Evolutionary conservation across 2,329 filamentous ascomycete genomes (phyloP), one percentile per base, ranked within the genome.

Genomic region (Trichoderma citrinoviride): DNA sequence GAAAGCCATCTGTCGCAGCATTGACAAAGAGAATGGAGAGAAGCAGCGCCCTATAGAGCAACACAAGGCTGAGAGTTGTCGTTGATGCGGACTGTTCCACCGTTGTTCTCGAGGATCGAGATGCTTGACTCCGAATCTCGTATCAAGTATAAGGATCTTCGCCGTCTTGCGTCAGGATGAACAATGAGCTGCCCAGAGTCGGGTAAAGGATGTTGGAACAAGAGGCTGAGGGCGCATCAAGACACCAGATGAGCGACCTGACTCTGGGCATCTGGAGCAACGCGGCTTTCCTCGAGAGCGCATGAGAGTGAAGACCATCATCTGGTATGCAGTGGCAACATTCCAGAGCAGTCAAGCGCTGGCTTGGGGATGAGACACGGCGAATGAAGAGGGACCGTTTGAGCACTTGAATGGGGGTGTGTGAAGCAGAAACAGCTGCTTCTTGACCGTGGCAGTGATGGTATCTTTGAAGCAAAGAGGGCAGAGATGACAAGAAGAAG

Each of bases 241-340:
- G 58, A 58, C 44, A 40, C n/a, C 37, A 27, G 27, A 27, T 12
- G 61, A 33, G 40, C 21, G 29, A 46, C 44, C n/a, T 8, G 23
- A 27, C 14, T 37, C n/a, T 23, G 21, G 52, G 3, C 41, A 21
- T n/a, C 43, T 25, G n/a, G 23, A 29, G 56, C 41, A 37, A 65
- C 56, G 64, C 56, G 21, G 50, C n/a, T 46, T 23, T 49, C 41
- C 55, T 54, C 37, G 25, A 33, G 19, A 55, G 46, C 41, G 55
- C 49, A 41, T 47, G 47, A 65, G 58, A 10, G 37, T 8, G n/a
- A 65, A 15, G 37, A 53, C 23, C 21, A 37, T 17, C 27, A 23
- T 25, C 27, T 64, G 65, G 62, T 46, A 66, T 65, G 65, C 52
- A 57, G 60, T 44, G 49, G 33, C 19, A n/a, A 40, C 65, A 66